Evolutionary conservation across 306 rosid species (phyloP), one percentile per base, ranked within the genome.

Genomic region (Begonia peltatifolia): DNA sequence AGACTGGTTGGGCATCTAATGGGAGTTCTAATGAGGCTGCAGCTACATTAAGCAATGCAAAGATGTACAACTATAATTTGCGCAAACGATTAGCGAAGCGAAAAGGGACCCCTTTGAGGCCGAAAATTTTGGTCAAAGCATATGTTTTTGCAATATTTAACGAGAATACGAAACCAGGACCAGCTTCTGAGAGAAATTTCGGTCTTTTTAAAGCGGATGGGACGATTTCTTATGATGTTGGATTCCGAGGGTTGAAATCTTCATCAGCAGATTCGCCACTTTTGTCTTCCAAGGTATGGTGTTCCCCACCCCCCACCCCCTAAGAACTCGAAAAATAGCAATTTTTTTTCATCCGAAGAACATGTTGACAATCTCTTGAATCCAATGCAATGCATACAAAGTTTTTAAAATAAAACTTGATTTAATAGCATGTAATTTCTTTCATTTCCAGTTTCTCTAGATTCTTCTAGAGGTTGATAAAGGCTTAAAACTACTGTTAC

Each of bases 171-270:
- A 90, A 90, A 68, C 30, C 68, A 0, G 99, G 96, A 15, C 57
- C 74, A 15, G 58, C 75, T 57, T 90, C 99, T 18, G 99, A 90
- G 81, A 83, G 74, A 67, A 90, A 90, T 56, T 90, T 44, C 72
- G 96, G 99, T 38, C 67, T 90, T 47, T 90, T 76, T 67, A 86
- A 90, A 74, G 78, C 99, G 57, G 96, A 90, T 76, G 99, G 99
- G 59, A 90, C 63, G 58, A 83, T 83, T 63, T 63, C 96, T 8
- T 90, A 90, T 68, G 71, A 90, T 60, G 64, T 86, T 59, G 99
- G 95, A 46, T 90, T 71, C 83, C 88, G 68, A 55, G 96, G 99
- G 50, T 88, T 90, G 54, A 73, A 68, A 52, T 80, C 77, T 53
- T 73, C 83, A 2, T 70, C 94, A 23, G 94, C 82, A n/a, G 63